A percentile compares a stretch with the other conserved stretches of the same genome.
Evolutionary conservation across 805 yeast species (phyloP).

Genomic region (Yamadazyma takamatsuzukensis): DNA sequence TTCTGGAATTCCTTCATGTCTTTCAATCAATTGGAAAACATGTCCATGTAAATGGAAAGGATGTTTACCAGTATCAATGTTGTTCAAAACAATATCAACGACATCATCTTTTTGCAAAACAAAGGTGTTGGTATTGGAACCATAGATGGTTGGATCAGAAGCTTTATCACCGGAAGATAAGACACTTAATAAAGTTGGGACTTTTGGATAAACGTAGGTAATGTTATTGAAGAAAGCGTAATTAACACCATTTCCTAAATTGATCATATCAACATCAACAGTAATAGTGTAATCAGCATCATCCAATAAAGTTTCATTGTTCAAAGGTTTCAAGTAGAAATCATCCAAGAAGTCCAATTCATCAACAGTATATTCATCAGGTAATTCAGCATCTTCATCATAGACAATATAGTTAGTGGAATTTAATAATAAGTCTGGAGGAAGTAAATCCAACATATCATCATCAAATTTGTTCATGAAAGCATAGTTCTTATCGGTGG

Average conservation of each 20-base stretch:
- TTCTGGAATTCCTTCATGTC: conserved; percentile 50
- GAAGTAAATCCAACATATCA: conserved; percentile 68
- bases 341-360: conserved; percentile 60
- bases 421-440: conserved; percentile 49
- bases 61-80: conserved; percentile 75
- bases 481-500: conserved; percentile 47
- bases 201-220: conserved; percentile 62
- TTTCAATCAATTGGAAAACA: conserved; percentile 57
- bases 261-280: conserved; percentile 60
- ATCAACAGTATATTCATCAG: conserved; percentile 20
- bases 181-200: conserved; percentile 66
- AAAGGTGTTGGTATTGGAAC: conserved; percentile 63
- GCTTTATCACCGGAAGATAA: conserved; percentile 59
- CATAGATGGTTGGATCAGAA: conserved; percentile 61
- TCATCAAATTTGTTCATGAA: conserved; percentile 61
- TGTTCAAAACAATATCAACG: conserved; percentile 74
- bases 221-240: conserved; percentile 74
- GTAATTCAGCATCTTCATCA: conserved; percentile 24
- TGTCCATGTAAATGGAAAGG: conserved; percentile 82
- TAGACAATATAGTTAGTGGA: conserved; percentile 57
- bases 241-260: conserved; percentile 68
- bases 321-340: conserved; percentile 64
- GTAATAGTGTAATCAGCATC: conserved; percentile 62
- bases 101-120: conserved; percentile 59
- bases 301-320: conserved; percentile 45